These are phyloP conservation scores for Pythium monospermum DNA, from an alignment of 352 stramenopile genomes.

Conservation along the genomic window DNA sequence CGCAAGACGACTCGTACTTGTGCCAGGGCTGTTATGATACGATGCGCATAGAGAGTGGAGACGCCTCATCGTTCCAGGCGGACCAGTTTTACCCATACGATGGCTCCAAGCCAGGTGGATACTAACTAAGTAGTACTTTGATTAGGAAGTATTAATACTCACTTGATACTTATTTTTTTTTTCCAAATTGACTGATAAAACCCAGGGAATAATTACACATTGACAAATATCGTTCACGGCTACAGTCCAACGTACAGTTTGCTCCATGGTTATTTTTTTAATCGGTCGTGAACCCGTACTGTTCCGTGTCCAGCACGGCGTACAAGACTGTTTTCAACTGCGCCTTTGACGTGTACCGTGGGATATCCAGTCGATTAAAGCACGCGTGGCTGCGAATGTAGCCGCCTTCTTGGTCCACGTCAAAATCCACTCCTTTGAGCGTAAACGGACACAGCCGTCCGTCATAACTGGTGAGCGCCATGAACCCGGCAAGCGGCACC, in stretches of 20 bases:
- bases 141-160: too few relatives aligned
- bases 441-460: too few relatives aligned
- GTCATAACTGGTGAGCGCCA: conserved; percentile 46
- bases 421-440: conserved; percentile 43
- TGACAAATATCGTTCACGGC: too few relatives aligned
- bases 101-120: conserved; percentile 32
- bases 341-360: conserved; percentile 89
- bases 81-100: conserved; percentile 43
- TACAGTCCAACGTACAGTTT: too few relatives aligned
- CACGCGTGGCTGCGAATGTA: conserved; percentile 78
- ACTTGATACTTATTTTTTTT: too few relatives aligned
- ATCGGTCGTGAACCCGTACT: conserved; percentile 63
- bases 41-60: too few relatives aligned
- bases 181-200: too few relatives aligned
- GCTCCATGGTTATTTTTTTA: not conserved
- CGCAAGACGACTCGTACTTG: conserved; percentile 35
- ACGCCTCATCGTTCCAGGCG: not conserved
- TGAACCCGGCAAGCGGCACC: conserved; percentile 51
- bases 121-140: too few relatives aligned
- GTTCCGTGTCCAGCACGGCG: conserved; percentile 59
- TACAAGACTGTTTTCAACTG: conserved; percentile 76
- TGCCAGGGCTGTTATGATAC: conserved; percentile 42
- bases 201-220: too few relatives aligned
- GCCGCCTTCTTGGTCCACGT: conserved; percentile 2
- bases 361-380: conserved; percentile 92